Evolutionary conservation across 345 rosid genomes (phyloP), one percentile per base, ranked within the genome.

Genomic region (Boechera retrofracta): DNA sequence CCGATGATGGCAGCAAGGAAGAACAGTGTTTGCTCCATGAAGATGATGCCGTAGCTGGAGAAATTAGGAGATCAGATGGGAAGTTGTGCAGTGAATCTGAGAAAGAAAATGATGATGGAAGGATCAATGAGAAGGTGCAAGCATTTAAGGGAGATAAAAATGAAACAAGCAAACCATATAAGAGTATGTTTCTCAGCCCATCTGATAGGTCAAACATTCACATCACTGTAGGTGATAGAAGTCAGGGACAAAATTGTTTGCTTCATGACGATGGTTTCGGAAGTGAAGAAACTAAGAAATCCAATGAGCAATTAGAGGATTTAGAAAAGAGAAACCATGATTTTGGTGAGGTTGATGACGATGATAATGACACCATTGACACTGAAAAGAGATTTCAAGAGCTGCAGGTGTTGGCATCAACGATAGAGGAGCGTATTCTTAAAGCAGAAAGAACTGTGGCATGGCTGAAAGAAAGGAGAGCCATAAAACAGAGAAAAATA

Each of bases 131-230:
- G 29, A 28, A 28, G 29, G 29, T 28, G 29, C 29, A 28, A 28
- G n/a, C 44, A 36, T 2, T 18, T 1, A 38, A 18, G 2, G 47
- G 9, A 60, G 31, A 60, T 5, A 60, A 60, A 9, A 36, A 18
- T 4, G 31, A 72, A 44, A 18, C 26, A 58, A 58, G 4, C 42
- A 7, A 52, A 63, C 54, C 15, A 29, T 1, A 31, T 11, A 12
- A 64, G 53, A 33, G 42, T 10, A 41, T 41, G 71, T 26, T 10
- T 8, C 33, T 3, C 26, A 42, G 13, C 38, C 18, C 33, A 32
- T 58, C 45, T 57, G 65, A 16, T 35, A 41, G 45, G 47, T 42
- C 56, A 65, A 74, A 55, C 35, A 15, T 64, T 32, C 47, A 44
- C 31, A 56, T 10, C 1, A 3, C 38, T 73, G 16, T 42, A 53